Percentiles rank a stretch among this genome's conserved stretches.
Conservation (phyloP, 352 stramenopile species). For the Thalassiosira allenii region DNA sequence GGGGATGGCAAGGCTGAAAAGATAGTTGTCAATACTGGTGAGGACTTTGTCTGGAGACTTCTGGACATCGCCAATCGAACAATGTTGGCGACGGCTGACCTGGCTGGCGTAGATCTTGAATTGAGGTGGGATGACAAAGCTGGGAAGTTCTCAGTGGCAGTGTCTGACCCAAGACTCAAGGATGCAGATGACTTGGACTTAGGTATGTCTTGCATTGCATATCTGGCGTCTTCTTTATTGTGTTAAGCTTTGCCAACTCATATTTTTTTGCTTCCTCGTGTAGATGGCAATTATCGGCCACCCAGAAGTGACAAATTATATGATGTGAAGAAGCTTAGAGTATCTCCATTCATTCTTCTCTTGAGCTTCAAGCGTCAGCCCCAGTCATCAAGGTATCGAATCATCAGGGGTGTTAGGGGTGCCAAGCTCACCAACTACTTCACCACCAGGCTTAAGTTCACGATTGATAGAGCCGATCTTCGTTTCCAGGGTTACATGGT, state of each 20-base stretch:
- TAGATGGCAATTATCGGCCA: constrained; percentile 72
- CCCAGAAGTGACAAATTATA: constrained; percentile 79
- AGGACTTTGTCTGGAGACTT: constrained; percentile 85
- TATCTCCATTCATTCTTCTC: constrained; percentile 82
- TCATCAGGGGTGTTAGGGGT: constrained; percentile 58
- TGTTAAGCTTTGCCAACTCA: neutral
- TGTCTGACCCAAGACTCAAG: constrained; percentile 60
- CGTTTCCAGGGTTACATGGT: constrained; percentile 74
- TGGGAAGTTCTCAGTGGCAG: constrained; percentile 63
- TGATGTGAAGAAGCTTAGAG: constrained; percentile 73
- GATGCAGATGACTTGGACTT: constrained; percentile 66
- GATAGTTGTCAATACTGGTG: constrained; percentile 82
- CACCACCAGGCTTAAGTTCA: constrained; percentile 81
- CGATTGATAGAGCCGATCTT: constrained; percentile 81
- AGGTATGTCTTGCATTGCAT: constrained; percentile 50
- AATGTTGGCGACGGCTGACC: constrained; percentile 74
- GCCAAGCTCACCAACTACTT: constrained; percentile 86
- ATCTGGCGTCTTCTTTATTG: neutral
- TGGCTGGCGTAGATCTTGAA: constrained; percentile 76
- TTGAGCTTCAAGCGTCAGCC: constrained; percentile 84
- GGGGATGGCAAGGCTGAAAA: constrained; percentile 72
- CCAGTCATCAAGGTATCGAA: constrained; percentile 71
- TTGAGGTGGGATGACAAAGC: constrained; percentile 77
- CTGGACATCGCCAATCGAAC: constrained; percentile 83
- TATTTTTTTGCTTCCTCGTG: neutral